phyloP scores from a whole-genome alignment of 768 basidiomycete genomes.

The Kockovaella imperatae region DNA sequence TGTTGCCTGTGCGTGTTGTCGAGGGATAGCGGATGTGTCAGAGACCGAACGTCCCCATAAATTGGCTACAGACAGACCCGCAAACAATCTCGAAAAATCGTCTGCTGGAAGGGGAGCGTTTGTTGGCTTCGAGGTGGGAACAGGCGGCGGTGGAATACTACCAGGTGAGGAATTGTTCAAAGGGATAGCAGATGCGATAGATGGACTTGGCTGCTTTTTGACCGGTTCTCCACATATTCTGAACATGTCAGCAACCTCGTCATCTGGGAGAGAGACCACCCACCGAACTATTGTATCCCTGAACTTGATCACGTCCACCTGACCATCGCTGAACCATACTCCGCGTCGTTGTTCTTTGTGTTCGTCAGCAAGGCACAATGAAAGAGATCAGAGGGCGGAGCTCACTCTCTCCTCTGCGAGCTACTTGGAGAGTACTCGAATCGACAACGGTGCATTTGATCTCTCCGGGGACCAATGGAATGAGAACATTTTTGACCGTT shows the following conservation, averaged over 20 bases:
- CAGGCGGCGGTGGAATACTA: slow-evolving; percentile 1
- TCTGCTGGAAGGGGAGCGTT: slow-evolving; percentile 7
- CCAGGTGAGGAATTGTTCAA: background rate
- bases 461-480: slow-evolving; percentile 30
- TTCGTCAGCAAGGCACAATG: background rate
- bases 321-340: slow-evolving; percentile 30
- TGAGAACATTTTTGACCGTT: slow-evolving; percentile 23
- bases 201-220: slow-evolving; percentile 2
- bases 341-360: slow-evolving; percentile 14
- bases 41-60: no score
- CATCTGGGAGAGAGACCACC: background rate
- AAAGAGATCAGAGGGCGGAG: background rate
- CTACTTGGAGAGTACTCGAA: slow-evolving; percentile 26
- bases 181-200: background rate
- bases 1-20: no score
- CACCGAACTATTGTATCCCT: slow-evolving; percentile 18
- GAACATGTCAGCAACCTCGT: background rate
- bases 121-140: background rate
- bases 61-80: slow-evolving; percentile 16
- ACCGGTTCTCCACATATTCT: slow-evolving; percentile 34
- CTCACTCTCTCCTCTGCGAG: slow-evolving; percentile 32
- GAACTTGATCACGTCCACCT: slow-evolving; percentile 19
- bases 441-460: slow-evolving; percentile 27
- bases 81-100: slow-evolving; percentile 28
- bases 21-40: no score